These are phyloP conservation scores for Botrytis fragariae DNA, from an alignment of 2,329 filamentous ascomycete species.

Conservation along the genomic window DNA sequence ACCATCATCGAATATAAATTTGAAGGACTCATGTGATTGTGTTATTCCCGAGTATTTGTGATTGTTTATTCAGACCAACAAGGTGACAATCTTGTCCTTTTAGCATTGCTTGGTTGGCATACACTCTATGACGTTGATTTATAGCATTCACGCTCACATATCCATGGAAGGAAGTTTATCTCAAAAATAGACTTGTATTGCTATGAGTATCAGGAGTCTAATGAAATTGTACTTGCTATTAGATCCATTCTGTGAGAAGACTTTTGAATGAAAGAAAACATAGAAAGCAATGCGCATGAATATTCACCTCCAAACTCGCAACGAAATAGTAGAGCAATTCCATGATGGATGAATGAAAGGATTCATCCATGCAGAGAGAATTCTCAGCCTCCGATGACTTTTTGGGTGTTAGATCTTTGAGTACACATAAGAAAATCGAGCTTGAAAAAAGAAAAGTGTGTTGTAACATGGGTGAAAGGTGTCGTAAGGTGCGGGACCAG, in stretches of 20 bases:
- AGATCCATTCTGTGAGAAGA: slow-evolving; percentile 15
- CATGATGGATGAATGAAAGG: background rate
- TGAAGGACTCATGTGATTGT: slow-evolving; percentile 7
- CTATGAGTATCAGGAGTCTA: slow-evolving; percentile 17
- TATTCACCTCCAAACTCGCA: slow-evolving; percentile 14
- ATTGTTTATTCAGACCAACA: slow-evolving; percentile 4
- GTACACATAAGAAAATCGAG: slow-evolving; percentile 19
- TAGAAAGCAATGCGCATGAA: slow-evolving; percentile 13
- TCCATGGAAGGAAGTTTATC: background rate
- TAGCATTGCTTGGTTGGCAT: background rate
- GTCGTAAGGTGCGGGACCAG: background rate
- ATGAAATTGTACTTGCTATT: slow-evolving; percentile 21
- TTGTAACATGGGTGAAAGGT: slow-evolving; percentile 14
- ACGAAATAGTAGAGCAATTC: slow-evolving; percentile 8
- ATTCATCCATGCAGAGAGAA: slow-evolving; percentile 6
- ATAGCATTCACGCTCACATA: background rate
- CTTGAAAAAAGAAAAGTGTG: slow-evolving; percentile 10
- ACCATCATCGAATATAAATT: background rate
- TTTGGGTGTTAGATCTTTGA: slow-evolving; percentile 7
- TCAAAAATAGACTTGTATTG: slow-evolving; percentile 18
- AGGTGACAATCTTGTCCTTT: background rate
- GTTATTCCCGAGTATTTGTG: background rate
- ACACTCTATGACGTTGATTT: background rate
- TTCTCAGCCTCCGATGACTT: slow-evolving; percentile 2
- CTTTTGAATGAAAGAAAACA: slow-evolving; percentile 22